phyloP scores from a whole-genome alignment of 2,329 filamentous ascomycete species.

The Nigrospora sphaerica region DNA sequence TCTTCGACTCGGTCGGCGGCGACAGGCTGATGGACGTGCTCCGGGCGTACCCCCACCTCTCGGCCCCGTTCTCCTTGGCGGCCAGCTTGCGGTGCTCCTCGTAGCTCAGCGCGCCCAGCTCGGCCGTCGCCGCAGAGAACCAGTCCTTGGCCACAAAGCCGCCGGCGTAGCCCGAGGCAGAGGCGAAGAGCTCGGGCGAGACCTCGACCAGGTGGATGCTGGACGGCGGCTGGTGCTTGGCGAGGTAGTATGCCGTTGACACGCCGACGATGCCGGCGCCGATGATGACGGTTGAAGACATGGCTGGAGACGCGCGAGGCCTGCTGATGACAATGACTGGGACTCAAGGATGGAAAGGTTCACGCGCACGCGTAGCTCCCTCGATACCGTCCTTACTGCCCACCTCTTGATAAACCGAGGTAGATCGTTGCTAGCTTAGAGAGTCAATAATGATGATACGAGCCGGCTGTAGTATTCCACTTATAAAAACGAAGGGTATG shows the following conservation, averaged over 20 bases:
- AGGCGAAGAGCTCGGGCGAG: constrained; percentile 55
- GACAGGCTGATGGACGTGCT: constrained; percentile 53
- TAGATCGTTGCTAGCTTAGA: no score
- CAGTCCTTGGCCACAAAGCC: constrained; percentile 71
- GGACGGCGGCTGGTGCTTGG: constrained; percentile 33
- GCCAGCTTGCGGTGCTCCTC: constrained; percentile 61
- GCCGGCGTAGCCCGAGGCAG: constrained; percentile 66
- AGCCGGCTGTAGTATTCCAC: no score
- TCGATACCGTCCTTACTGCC: no score
- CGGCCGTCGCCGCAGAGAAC: constrained; percentile 51
- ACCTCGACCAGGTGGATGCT: constrained; percentile 41
- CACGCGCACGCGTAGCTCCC: no score
- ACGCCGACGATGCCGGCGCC: constrained; percentile 65
- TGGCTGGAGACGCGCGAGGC: constrained; percentile 9
- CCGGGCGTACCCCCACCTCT: constrained; percentile 41
- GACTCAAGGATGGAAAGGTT: no score
- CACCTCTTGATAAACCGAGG: no score
- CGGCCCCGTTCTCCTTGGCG: constrained; percentile 45
- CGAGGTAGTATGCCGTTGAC: constrained; percentile 67
- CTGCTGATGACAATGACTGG: no score
- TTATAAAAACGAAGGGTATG: no score
- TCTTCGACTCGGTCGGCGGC: constrained; percentile 23
- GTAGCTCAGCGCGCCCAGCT: constrained; percentile 62
- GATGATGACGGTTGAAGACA: constrained; percentile 55
- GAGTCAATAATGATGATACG: no score